Evolutionary conservation across 2,329 filamentous ascomycete species (phyloP), one percentile per base, ranked within the genome.

Genomic region (Hypoxylon sp.): DNA sequence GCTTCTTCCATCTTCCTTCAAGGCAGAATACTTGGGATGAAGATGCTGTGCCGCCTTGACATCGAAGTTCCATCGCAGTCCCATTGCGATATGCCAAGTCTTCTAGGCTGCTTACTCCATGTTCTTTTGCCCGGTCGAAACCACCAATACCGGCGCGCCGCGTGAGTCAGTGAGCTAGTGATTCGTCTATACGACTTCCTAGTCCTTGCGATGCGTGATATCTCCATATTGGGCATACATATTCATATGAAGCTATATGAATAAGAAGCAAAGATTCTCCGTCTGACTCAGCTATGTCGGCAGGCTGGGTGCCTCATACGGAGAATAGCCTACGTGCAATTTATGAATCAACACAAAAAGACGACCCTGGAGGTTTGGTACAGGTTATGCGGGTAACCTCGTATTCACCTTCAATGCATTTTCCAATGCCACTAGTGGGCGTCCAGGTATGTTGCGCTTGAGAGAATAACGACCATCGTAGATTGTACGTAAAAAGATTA

Each of bases 331-430:
- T 31, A 55, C n/a, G 21, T 11, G 2, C 6, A n/a, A 35, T 44
- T 17, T 32, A 56, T 31, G 53, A 44, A 44, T 44, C 17, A 3
- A 21, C 3, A 17, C 37, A 35, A 39, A 53, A 39, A 52, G 60
- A 46, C 32, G 27, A 27, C 57, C 37, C 7, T 32, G 27, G 15
- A 46, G 19, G 50, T 46, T 47, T 35, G 27, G 37, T 59, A 62
- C 54, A 32, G 24, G 37, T 56, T 65, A 66, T 69, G 67, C 67
- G 37, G 48, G 63, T 44, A 32, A 65, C 50, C 67, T 69, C 67
- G 67, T 69, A 65, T 69, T 66, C 39, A 27, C 15, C 35, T 48
- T n/a, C 48, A 27, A 27, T 31, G 35, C 54, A 53, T 47, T 64
- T 24, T 24, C 21, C 44, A 31, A 27, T 19, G 6, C 44, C 55